Base-by-base conservation (phyloP, 2,329 filamentous ascomycete species). In the Cladosporium colombiae region DNA sequence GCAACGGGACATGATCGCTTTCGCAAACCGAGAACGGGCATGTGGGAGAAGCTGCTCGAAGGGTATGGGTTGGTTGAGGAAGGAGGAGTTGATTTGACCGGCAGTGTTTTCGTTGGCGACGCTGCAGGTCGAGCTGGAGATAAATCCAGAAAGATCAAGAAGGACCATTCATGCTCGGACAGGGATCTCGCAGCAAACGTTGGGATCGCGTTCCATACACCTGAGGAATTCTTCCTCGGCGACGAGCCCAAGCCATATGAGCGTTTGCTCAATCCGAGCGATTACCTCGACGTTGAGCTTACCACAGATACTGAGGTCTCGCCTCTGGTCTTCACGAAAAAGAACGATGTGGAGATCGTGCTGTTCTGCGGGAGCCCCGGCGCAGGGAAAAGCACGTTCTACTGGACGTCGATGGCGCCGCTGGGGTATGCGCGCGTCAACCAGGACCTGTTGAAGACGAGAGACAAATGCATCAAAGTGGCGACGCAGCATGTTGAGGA, bases 311-410 rank as follows among this genome's bases (percentile, higher is more conserved):
- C 35, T 74, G 76, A 68, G 67, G 50, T 56, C 61, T 56, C 61
- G 50, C 61, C 61, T 37, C 16, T 56, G 35, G 67, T 75, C 7
- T 81, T 86, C 69, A 81, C 84, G 56, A 92, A 89, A 79, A 85
- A 82, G 61, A 87, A 89, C 72, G 77, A 85, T 6, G 78, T 88
- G 69, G 93, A 97, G 64, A 81, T 98, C 16, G 86, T 98, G 27
- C 78, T 98, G 8, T 92, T 96, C 76, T 94, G 91, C 74, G 95
- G 95, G 1, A 92, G 91, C 57, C 95, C 95, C 0, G 93, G 91
- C 1, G 88, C 92, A 2, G 95, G 95, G 21, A 98, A 99, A 78
- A 96, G 92, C 46, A 94, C 92, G 0, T 97, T 95, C 74, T 97
- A 90, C 79, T 92, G 89, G 87, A 88, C 85, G 68, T 81, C 91